Percentiles rank a stretch among this genome's conserved stretches.
Evolutionary conservation across 768 basidiomycete genomes (phyloP).

Genomic region (Russula abietina): DNA sequence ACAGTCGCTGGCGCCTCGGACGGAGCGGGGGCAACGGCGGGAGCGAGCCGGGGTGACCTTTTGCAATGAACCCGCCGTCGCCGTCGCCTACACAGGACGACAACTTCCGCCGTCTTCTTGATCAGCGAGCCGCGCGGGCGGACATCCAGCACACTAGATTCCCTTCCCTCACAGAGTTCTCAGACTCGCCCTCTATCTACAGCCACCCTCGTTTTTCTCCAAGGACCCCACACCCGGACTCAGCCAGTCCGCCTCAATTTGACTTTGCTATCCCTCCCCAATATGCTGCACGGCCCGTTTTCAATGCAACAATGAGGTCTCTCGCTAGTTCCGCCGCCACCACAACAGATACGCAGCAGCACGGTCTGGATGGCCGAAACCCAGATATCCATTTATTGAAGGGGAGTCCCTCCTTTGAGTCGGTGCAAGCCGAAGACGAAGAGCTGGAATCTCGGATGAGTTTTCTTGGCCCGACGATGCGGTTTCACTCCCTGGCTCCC

Average conservation of each 20-base stretch:
- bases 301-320: conserved; percentile 21
- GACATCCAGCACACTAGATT: conserved; percentile 42
- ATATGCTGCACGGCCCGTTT: conserved; percentile 10
- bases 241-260: conserved; percentile 30
- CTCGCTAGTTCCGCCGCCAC: conserved; percentile 26
- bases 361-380: conserved; percentile 33
- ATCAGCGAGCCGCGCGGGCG: conserved; percentile 48
- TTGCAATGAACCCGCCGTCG: conserved; percentile 34
- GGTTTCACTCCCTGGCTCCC: conserved; percentile 73
- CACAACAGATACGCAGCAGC: conserved; percentile 41
- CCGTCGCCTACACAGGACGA: conserved; percentile 39
- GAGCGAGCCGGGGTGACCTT: conserved; percentile 19
- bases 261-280: conserved; percentile 28
- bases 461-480: conserved; percentile 76
- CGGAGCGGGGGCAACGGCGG: background rate
- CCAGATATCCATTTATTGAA: conserved; percentile 25
- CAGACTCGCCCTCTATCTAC: conserved; percentile 68
- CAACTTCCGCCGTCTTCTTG: conserved; percentile 46
- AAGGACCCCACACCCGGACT: conserved; percentile 32
- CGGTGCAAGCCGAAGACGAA: conserved; percentile 38
- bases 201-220: conserved; percentile 56
- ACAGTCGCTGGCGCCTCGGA: background rate
- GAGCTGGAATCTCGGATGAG: conserved; percentile 52
- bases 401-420: conserved; percentile 24
- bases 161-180: conserved; percentile 50